Evolutionary conservation across 345 rosid species (phyloP).

Genomic region (Pistacia vera): DNA sequence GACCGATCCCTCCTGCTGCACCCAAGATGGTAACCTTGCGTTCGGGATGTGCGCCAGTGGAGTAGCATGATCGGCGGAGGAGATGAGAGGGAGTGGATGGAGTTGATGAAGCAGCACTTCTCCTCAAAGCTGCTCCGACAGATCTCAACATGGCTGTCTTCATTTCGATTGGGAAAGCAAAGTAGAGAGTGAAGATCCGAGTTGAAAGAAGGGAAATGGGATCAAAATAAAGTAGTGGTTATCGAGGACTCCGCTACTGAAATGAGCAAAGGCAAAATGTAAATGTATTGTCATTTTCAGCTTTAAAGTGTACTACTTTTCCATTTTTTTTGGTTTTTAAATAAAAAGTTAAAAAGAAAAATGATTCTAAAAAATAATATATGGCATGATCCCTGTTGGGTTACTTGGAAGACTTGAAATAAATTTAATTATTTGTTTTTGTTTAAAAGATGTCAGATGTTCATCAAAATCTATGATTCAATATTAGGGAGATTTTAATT

Average conservation of each 20-base stretch:
- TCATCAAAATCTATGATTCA: no score
- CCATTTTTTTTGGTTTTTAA: not conserved
- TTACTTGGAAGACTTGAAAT: no score
- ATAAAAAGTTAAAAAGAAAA: no score
- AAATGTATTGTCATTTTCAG: not conserved
- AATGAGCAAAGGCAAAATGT: not conserved
- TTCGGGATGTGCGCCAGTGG: slow-evolving; percentile 26
- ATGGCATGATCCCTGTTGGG: no score
- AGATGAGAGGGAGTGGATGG: slow-evolving; percentile 8
- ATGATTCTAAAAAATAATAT: no score
- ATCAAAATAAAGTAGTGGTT: not conserved
- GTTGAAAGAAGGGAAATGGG: not conserved
- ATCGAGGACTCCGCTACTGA: not conserved
- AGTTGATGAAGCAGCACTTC: not conserved
- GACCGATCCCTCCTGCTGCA: slow-evolving; percentile 47
- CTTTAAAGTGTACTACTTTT: not conserved
- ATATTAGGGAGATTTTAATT: no score
- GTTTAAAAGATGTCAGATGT: no score
- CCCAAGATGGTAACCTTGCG: slow-evolving; percentile 37
- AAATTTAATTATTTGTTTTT: no score
- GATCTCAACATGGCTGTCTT: slow-evolving; percentile 29
- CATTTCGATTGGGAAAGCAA: not conserved
- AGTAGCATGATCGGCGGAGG: slow-evolving; percentile 11
- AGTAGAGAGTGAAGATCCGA: not conserved
- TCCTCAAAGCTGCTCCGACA: slow-evolving; percentile 19